Evolutionary conservation across 2,329 filamentous ascomycete species (phyloP), one percentile per base, ranked within the genome.

Genomic region (Sphaerulina vaccinii): DNA sequence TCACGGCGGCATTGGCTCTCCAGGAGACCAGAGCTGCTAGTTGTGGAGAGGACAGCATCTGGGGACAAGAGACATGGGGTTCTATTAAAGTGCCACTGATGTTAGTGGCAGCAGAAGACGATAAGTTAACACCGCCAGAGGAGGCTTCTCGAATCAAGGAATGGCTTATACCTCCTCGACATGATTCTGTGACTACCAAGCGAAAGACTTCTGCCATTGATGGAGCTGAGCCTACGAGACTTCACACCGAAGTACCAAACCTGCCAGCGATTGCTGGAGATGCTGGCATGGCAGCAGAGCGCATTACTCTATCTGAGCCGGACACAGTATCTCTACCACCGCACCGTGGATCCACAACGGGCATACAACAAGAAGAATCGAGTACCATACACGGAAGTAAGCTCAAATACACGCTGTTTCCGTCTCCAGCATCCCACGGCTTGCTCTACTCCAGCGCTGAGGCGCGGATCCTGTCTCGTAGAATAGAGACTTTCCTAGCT

Each of bases 401-500:
- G 7, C 75, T 95, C 19, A 85, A 88, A 64, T 84, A 81, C 0
- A 80, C 80, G 18, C 77, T 91, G 45, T 77, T 96, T 43, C 88
- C 88, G 0, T 74, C 82, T 1, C 90, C 90, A 0, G 88, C 89
- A 8, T 87, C 86, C 2, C 92, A 97, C 70, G 87, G 88, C 10
- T 75, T 97, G 21, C 80, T 95, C 5, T 97, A 95, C 68, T 85
- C 85, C 51, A 86, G 89, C 2, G 78, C 81, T 1, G 88, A 83
- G 1, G 87, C 86, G 37, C 86, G 89, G 44, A 85, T 85, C 5
- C 75, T 96, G 8, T 86, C 89, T 1, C 90, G 90, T 0, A 77
- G 95, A 1, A 85, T 96, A 46, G 87, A 90, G 53, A 85, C 88
- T 57, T 97, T 97, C 64, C 78, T 96, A 22, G 78, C 83, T 15